A percentile compares a stretch with the other conserved stretches of the same genome.
Conservation (phyloP, 1,139 yeast genomes). For the Scheffersomyces cryptocercus region DNA sequence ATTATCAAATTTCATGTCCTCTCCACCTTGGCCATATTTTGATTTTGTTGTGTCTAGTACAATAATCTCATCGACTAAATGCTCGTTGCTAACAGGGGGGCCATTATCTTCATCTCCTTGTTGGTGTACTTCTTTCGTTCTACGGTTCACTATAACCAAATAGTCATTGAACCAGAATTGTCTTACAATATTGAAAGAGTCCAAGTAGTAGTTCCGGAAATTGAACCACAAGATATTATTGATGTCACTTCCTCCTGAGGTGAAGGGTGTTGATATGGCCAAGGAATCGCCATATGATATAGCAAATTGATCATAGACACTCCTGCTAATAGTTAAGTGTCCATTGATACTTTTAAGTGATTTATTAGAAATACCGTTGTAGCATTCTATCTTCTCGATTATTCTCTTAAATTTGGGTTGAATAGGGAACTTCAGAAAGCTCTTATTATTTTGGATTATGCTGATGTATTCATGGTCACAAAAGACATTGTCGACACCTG, state of each 20-base stretch:
- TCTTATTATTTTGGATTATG: conserved; percentile 20
- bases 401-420: conserved; percentile 31
- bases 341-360: conserved; percentile 18
- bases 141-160: conserved; percentile 36
- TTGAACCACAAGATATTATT: conserved; percentile 46
- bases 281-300: conserved; percentile 16
- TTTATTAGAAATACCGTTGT: conserved; percentile 17
- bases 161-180: conserved; percentile 41
- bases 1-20: conserved; percentile 35
- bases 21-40: conserved; percentile 36
- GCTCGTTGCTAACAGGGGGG: conserved; percentile 6
- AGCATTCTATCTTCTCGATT: conserved; percentile 21
- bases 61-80: conserved; percentile 37
- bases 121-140: conserved; percentile 20
- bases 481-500: conserved; percentile 17
- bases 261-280: conserved; percentile 41
- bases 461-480: conserved; percentile 31
- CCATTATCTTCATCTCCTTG: conserved; percentile 10
- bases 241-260: conserved; percentile 21
- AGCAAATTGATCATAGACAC: conserved; percentile 26
- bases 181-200: conserved; percentile 33
- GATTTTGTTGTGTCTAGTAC: conserved; percentile 35
- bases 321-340: conserved; percentile 24
- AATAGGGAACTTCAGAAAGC: conserved; percentile 31
- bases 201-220: conserved; percentile 35